Base-by-base conservation (phyloP, 2,329 filamentous ascomycete species). In the Elsinoe fawcettii region DNA sequence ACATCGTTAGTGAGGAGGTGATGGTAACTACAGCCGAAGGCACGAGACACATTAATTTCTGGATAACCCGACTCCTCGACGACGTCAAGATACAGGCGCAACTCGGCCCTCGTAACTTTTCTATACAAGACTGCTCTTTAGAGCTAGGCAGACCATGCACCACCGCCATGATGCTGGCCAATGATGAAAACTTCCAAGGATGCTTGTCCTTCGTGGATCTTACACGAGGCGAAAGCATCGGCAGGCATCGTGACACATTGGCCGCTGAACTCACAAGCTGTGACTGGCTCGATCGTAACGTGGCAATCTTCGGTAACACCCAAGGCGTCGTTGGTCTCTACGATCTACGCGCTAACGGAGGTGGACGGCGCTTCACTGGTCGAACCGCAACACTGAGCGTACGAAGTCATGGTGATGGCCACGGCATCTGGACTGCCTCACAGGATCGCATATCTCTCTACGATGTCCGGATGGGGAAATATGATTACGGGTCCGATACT, bases 281-380 rank as follows among this genome's bases (percentile, higher is more conserved):
- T 3, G 58, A 59, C 54, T 61, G 60, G 60, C 49, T 61, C 1
- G 39, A 44, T n/a, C 51, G 53, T 1, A 59, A 56, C 18, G 53
- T 58, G 22, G 60, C 51, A 20, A 43, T 60, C 2, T 36, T 54
- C 25, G 60, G 60, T 7, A 53, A 51, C 16, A 56, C 11, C 8
- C 16, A 23, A 9, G 16, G 49, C 1, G 27, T 30, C 1, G 51
- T 61, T 2, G 44, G 51, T 7, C 49, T 61, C 3, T 59, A 44
- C 41, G 60, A 61, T 22, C 37, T 46, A 5, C 34, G 60, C 14
- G 30, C 56, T n/a, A 23, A 12, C 16, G 56, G 46, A 1, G 5
- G 32, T 14, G 41, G 56, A 1, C 5, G 27, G 11, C 56, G 60
- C 9, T 61, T 60, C 49, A 39, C 34, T 16, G 47, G 59, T 46